Percentiles rank a stretch among this genome's conserved stretches.
Evolutionary conservation across 2,329 filamentous ascomycete species (phyloP).

Genomic region (Xylariaceae sp.): DNA sequence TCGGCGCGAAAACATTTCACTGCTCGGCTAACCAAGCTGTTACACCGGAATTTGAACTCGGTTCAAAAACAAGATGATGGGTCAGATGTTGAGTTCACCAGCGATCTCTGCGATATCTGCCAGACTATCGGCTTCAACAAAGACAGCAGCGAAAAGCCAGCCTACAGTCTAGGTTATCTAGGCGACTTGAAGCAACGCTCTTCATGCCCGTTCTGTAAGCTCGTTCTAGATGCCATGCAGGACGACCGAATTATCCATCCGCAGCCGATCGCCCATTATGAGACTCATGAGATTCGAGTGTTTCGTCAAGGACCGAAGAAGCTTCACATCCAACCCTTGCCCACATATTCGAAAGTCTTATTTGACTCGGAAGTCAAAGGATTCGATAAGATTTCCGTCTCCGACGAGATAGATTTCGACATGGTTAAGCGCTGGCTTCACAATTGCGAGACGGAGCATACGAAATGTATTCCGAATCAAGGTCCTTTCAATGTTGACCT

Average conservation of each 20-base stretch:
- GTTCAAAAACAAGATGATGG: constrained; percentile 1
- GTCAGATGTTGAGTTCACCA: background rate
- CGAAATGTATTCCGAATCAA: constrained; percentile 11
- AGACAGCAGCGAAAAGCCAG: background rate
- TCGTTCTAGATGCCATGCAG: constrained; percentile 14
- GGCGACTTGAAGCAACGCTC: constrained; percentile 12
- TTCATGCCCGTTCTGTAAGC: constrained; percentile 15
- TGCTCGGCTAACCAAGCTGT: constrained; percentile 16
- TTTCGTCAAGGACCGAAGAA: constrained; percentile 7
- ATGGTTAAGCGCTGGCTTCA: constrained; percentile 15
- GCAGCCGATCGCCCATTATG: constrained; percentile 16
- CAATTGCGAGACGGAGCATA: constrained; percentile 12
- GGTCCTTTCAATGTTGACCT: constrained; percentile 13
- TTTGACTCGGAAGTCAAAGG: constrained; percentile 15
- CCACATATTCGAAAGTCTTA: constrained; percentile 14
- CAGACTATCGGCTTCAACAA: constrained; percentile 13
- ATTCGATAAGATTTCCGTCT: constrained; percentile 9
- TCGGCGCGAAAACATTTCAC: constrained; percentile 10
- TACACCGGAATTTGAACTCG: constrained; percentile 7
- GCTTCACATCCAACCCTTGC: constrained; percentile 16
- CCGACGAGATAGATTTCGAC: constrained; percentile 13
- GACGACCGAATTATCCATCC: constrained; percentile 18
- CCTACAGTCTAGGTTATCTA: constrained; percentile 14
- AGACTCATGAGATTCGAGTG: constrained; percentile 15
- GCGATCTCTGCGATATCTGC: constrained; percentile 14